Evolutionary conservation across 2,329 filamentous ascomycete genomes (phyloP).

Genomic region (Aspergillus candidus): DNA sequence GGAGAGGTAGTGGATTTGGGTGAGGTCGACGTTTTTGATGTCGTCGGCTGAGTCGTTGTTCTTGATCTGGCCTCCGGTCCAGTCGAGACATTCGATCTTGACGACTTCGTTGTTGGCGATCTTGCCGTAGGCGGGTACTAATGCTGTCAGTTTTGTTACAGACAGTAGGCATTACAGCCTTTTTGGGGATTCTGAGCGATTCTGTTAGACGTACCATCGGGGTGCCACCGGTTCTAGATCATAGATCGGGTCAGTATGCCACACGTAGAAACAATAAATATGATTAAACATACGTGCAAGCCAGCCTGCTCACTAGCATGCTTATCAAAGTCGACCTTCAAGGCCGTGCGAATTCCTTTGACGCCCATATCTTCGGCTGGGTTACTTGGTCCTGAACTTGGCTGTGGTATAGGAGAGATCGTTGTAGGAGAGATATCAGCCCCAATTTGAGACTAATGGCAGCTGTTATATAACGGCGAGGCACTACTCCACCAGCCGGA

Average conservation of each 20-base stretch:
- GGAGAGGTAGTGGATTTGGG: slow-evolving; percentile 77
- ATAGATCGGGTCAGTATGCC: slow-evolving; percentile 6
- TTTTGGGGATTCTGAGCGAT: not conserved
- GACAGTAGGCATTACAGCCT: not conserved
- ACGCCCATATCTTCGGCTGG: slow-evolving; percentile 26
- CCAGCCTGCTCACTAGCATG: slow-evolving; percentile 63
- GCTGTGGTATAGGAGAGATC: slow-evolving; percentile 2
- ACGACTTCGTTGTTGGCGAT: slow-evolving; percentile 82
- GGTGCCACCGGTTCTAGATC: slow-evolving; percentile 80
- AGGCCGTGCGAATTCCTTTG: slow-evolving; percentile 58
- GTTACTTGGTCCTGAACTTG: slow-evolving; percentile 8
- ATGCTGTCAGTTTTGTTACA: not conserved
- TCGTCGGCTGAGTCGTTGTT: slow-evolving; percentile 92
- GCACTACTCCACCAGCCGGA: not conserved
- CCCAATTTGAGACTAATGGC: no score
- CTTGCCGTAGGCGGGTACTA: slow-evolving; percentile 66
- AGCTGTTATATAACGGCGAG: no score
- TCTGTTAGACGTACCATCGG: slow-evolving; percentile 59
- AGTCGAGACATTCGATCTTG: slow-evolving; percentile 89
- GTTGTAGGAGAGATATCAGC: no score
- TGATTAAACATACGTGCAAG: slow-evolving; percentile 56
- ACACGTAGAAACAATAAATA: not conserved
- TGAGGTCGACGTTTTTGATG: slow-evolving; percentile 75
- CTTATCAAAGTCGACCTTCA: slow-evolving; percentile 67
- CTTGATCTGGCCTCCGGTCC: slow-evolving; percentile 70